phyloP scores from a whole-genome alignment of 2,329 filamentous ascomycete genomes.

The Colletotrichum spinosum region DNA sequence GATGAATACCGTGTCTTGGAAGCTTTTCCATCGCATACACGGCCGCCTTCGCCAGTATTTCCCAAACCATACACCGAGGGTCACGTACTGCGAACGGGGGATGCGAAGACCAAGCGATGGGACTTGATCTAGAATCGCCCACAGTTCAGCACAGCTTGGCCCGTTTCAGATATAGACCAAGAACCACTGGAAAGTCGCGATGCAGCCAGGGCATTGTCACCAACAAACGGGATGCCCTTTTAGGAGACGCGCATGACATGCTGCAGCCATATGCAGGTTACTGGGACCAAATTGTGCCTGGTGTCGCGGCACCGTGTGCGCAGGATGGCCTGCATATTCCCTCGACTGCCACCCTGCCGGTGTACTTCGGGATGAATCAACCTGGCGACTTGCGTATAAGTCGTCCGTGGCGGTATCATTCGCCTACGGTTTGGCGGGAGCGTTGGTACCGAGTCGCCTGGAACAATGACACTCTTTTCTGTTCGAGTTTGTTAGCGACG shows the following conservation, averaged over 20 bases:
- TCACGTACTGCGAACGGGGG: constrained; percentile 8
- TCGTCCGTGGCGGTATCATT: no score
- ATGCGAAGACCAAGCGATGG: not conserved
- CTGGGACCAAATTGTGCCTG: constrained; percentile 17
- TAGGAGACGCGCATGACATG: constrained; percentile 21
- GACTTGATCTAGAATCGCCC: constrained; percentile 6
- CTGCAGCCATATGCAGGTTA: constrained; percentile 29
- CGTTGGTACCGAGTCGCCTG: no score
- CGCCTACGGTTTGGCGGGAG: no score
- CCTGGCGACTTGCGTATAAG: no score
- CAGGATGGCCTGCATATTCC: constrained; percentile 15
- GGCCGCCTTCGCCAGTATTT: constrained; percentile 4
- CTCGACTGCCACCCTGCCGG: constrained; percentile 21
- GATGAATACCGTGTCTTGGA: constrained; percentile 1
- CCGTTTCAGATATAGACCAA: constrained; percentile 26
- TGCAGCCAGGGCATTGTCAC: constrained; percentile 9
- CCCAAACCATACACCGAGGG: constrained; percentile 1
- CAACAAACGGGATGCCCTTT: constrained; percentile 23
- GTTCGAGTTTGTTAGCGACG: not conserved
- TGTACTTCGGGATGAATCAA: constrained; percentile 9
- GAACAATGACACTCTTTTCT: no score
- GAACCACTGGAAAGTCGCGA: constrained; percentile 6
- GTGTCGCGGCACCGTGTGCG: constrained; percentile 10
- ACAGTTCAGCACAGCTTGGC: constrained; percentile 18
- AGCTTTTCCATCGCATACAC: constrained; percentile 15